Percentiles rank a stretch among this genome's conserved stretches.
phyloP scores from a whole-genome alignment of 1,139 yeast species.

The Suhomyces wounanorum region DNA sequence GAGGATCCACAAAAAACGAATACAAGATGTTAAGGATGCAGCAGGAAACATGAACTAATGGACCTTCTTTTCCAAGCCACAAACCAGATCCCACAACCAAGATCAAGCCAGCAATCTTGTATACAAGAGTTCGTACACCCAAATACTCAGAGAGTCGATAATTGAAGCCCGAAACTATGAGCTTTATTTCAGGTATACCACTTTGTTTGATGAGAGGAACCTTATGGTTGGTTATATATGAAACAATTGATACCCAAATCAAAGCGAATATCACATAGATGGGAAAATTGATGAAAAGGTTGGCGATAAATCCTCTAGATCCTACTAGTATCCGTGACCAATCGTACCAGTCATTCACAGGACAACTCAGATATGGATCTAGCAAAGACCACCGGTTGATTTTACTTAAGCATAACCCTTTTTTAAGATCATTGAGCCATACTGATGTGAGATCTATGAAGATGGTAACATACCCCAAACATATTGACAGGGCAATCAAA shows the following conservation, averaged over 20 bases:
- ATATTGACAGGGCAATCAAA: constrained; percentile 54
- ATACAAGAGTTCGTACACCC: constrained; percentile 46
- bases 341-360: constrained; percentile 43
- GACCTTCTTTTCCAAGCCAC: constrained; percentile 94
- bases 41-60: constrained; percentile 83
- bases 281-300: constrained; percentile 38
- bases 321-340: constrained; percentile 40
- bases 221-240: constrained; percentile 30
- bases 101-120: constrained; percentile 56
- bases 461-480: constrained; percentile 62
- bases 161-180: constrained; percentile 62
- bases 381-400: constrained; percentile 46
- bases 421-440: constrained; percentile 64
- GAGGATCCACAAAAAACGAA: constrained; percentile 39
- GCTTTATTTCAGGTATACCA: constrained; percentile 72
- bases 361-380: constrained; percentile 49
- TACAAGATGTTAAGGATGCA: constrained; percentile 49
- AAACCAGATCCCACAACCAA: constrained; percentile 79
- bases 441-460: constrained; percentile 60
- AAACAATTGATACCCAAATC: constrained; percentile 30
- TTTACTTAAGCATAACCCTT: constrained; percentile 43
- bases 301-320: constrained; percentile 20
- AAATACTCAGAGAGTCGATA: constrained; percentile 46
- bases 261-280: constrained; percentile 36
- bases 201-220: constrained; percentile 56